Conservation (phyloP, 805 yeast species). For the Starmera quercuum region DNA sequence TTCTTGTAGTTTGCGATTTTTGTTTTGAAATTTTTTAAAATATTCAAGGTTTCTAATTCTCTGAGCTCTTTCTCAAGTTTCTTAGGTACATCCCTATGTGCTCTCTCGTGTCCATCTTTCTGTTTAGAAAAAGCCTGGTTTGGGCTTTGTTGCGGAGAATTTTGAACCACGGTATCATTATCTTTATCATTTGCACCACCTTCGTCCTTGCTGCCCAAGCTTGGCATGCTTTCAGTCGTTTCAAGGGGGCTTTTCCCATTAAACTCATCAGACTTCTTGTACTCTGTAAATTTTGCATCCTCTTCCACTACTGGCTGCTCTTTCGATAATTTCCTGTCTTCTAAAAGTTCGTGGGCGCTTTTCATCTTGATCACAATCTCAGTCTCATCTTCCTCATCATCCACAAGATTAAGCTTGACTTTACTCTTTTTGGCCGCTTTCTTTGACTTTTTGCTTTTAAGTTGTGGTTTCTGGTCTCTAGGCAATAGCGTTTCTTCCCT, state of each 20-base stretch:
- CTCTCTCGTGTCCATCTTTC: too few species aligned
- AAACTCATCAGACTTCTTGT: too few species aligned
- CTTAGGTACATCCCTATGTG: too few species aligned
- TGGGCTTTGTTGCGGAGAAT: too few species aligned
- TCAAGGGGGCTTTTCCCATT: too few species aligned
- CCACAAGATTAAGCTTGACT: constrained; percentile 29
- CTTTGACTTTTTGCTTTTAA: constrained; percentile 5
- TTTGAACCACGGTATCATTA: too few species aligned
- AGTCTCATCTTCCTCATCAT: constrained; percentile 23
- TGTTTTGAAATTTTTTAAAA: constrained; percentile 19
- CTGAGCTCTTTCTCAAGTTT: constrained; percentile 8
- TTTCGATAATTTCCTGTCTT: constrained; percentile 17
- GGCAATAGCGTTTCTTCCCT: constrained; percentile 4
- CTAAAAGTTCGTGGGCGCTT: constrained; percentile 33
- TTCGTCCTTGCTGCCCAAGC: too few species aligned
- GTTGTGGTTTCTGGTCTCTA: constrained; percentile 4
- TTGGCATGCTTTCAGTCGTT: too few species aligned
- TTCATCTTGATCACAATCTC: constrained; percentile 25
- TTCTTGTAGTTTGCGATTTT: constrained; percentile 8
- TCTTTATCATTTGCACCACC: too few species aligned
- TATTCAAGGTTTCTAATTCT: constrained; percentile 20
- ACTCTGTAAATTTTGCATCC: background rate
- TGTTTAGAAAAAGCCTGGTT: too few species aligned
- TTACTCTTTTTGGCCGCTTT: constrained; percentile 25
- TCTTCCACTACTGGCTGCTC: background rate